Percentiles rank a stretch among this genome's conserved stretches.
Evolutionary conservation across 495 filamentous ascomycete species (phyloP).

Genomic region (Aspergillus hancockii): DNA sequence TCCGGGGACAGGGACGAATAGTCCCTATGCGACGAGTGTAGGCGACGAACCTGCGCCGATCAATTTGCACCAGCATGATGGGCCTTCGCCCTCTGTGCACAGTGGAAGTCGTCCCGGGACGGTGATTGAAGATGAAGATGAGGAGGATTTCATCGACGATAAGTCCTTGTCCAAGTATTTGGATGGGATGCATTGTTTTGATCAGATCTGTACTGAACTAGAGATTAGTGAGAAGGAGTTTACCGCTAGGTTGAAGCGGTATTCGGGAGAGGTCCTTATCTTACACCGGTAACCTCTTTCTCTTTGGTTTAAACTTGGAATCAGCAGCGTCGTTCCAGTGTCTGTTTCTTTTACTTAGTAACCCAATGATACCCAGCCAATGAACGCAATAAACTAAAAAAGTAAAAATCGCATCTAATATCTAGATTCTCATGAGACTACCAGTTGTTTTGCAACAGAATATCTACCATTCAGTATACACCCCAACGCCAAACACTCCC

Average conservation of each 20-base stretch:
- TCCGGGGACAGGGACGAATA: conserved; percentile 38
- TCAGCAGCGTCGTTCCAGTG: background rate
- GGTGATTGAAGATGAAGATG: conserved; percentile 34
- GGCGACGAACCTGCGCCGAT: conserved; percentile 35
- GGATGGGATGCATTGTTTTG: conserved; percentile 82
- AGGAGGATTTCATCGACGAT: conserved; percentile 42
- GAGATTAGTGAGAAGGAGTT: conserved; percentile 59
- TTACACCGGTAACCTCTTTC: conserved; percentile 51
- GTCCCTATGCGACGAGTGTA: conserved; percentile 39
- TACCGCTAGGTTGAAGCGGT: conserved; percentile 50
- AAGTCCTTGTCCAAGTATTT: conserved; percentile 62
- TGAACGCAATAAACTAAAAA: background rate
- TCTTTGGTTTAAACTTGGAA: background rate
- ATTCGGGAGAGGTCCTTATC: conserved; percentile 53
- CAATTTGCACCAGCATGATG: conserved; percentile 14
- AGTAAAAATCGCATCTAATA: background rate
- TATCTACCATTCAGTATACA: background rate
- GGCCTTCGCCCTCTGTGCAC: conserved; percentile 30
- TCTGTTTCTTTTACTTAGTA: background rate
- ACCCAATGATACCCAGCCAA: conserved; percentile 10
- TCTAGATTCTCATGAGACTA: background rate
- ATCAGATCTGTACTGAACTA: conserved; percentile 85
- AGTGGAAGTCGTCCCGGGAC: conserved; percentile 32
- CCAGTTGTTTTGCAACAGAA: background rate
- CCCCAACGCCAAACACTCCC: conserved; percentile 9